These are phyloP conservation scores for Myriosclerotinia duriaeana DNA, from an alignment of 2,329 filamentous ascomycete species.

Conservation along the genomic window DNA sequence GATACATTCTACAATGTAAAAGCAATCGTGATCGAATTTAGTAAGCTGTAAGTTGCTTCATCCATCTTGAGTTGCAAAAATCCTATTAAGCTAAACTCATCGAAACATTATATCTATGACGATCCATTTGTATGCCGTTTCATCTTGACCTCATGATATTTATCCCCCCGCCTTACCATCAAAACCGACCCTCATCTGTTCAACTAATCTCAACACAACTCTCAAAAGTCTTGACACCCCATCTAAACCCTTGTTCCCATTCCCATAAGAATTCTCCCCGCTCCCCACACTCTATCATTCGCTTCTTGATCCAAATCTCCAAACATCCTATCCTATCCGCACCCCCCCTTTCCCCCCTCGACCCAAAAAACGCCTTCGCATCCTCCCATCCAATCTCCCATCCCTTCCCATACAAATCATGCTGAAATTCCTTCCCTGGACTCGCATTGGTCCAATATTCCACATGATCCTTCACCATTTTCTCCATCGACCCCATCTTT, in stretches of 20 bases:
- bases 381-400: conserved; percentile 58
- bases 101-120: no score
- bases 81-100: no score
- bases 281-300: conserved; percentile 52
- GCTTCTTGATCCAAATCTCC: conserved; percentile 58
- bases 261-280: conserved; percentile 45
- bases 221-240: conserved; percentile 41
- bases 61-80: no score
- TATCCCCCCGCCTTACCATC: no score
- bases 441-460: conserved; percentile 50
- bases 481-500: conserved; percentile 42
- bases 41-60: no score
- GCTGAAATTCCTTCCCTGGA: conserved; percentile 50
- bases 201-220: conserved; percentile 27
- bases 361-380: conserved; percentile 52
- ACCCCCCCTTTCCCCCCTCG: conserved; percentile 42
- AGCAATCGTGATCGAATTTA: no score
- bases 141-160: no score
- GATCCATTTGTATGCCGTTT: no score
- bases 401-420: conserved; percentile 54
- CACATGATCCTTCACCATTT: conserved; percentile 47
- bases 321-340: conserved; percentile 56
- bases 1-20: no score
- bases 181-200: not conserved
- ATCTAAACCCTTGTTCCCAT: conserved; percentile 45